Evolutionary conservation across 1,284 basidiomycete species (phyloP), one percentile per base, ranked within the genome.

Genomic region (Irpex lacteus): DNA sequence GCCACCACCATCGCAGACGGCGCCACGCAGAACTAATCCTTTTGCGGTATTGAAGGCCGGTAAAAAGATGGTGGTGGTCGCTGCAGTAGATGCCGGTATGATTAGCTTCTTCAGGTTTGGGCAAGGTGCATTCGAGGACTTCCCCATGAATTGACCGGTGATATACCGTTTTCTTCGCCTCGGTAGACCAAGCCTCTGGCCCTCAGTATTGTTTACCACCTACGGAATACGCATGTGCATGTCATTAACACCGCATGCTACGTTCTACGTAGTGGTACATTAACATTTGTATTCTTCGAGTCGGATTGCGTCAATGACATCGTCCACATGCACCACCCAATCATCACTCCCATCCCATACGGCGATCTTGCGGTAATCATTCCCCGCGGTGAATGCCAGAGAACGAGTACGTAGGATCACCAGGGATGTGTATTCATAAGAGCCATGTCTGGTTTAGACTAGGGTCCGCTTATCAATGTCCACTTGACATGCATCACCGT

Each of bases 21-120:
- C 19, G 8, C 21, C 66, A 18, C 71, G 74, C 4, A 70, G 66
- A 13, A 60, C 71, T 1, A 87, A 91, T 71, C 89, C 92, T 0
- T 94, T 95, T 71, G 83, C 85, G 66, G 83, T 85, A 3, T 80
- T 98, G 66, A 94, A 96, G 71, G 86, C 88, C 18, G 97, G 97
- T 0, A 92, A 92, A 72, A 91, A 94, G 70, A 90, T 83, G 7
- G 82, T 97, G 58, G 83, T 98, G 32, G 84, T 99, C 36, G 97
- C 96, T 0, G 94, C 89, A 0, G 95, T 97, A 3, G 96, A 98
- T 76, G 85, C 89, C 5, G 95, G 96, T 5, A 95, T 87, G 67
- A 92, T 92, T 32, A 92, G 92, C 64, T 94, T 98, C 81, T 90
- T 96, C 74, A 80, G 94, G 53, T 96, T 98, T 70, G 91, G 92